Base-by-base conservation (phyloP, 1,284 basidiomycete species). In the Austroboletus novae-zelandiae region DNA sequence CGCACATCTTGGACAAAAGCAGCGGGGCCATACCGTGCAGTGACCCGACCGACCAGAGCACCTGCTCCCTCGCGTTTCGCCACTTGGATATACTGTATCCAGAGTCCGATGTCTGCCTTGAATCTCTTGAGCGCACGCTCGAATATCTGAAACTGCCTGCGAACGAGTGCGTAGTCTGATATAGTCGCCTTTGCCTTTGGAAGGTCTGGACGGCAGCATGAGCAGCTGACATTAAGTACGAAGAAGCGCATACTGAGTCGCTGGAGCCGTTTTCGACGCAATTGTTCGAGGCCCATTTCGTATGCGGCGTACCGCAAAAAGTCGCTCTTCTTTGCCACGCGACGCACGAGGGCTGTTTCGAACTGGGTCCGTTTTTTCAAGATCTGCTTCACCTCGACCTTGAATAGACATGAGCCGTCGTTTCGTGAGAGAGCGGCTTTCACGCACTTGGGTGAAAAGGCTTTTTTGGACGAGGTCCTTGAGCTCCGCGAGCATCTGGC, bases 281-380 rank as follows among this genome's bases (percentile, higher is more conserved):
- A 72, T 34, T 84, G 79, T 68, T 97, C 94, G 27, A 97, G 78
- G 30, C 81, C 82, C 80, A 92, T 91, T 73, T 98, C 95, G 70
- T 97, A 98, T 23, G 91, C 82, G 37, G 86, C 86, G 74, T 99
- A 98, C 46, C 89, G 85, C 61, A 96, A 74, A 72, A 88, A 98
- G 73, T 98, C 96, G 17, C 81, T 76, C 71, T 94, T 94, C 66
- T 89, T 86, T 4, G 91, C 85, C 36, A 91, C 80, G 50, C 91
- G 80, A 43, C 94, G 82, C 10, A 97, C 81, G 42, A 98, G 80
- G 2, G 87, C 80, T 3, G 83, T 86, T 73, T 98, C 95, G 65
- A 91, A 93, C 30, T 75, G 76, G 13, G 91, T 93, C 25, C 95
- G 81, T 64, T 88, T 88, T 68, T 86, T 86, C 61, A 97, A 83